Base-by-base conservation (phyloP, 257 asterid species). In the Haberlea rhodopensis region DNA sequence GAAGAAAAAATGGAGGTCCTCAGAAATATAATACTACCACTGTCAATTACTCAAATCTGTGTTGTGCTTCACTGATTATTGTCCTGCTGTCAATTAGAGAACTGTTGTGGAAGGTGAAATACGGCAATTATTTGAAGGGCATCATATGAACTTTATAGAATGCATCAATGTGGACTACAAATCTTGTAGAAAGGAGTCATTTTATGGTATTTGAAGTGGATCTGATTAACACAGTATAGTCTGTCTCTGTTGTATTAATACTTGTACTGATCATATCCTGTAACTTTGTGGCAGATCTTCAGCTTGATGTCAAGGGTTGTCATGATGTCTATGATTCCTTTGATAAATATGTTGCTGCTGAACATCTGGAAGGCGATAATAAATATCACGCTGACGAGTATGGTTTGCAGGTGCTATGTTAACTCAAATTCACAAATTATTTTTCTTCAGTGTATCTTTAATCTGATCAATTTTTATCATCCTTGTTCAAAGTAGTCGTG, bases 241-340 rank as follows among this genome's bases (percentile, higher is more conserved):
- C 53, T 26, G 29, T 45, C 25, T 49, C 32, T 52, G 34, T 31
- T 31, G 55, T 20, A 9, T 32, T 54, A 52, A 58, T 59, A 52
- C 71, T 43, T 53, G 57, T 32, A 22, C 25, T 31, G 26, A 5
- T 62, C 67, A 62, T 68, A 59, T 31, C 59, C 43, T 57, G 20
- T 58, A 43, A 64, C 59, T 60, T 40, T 54, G 28, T 43, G 57
- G 58, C 76, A 80, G 86, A 80, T 77, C 81, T 77, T 75, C 81
- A 77, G 73, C 80, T 80, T 69, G 86, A 77, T 77, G 86, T 80
- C 57, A 80, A 80, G 71, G 86, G 83, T 69, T 80, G 83, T 66
- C 46, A 25, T n/a, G 83, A 77, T 70, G 81, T 80, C 60, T 80
- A 80, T 69, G 86, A 80, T 31, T 75, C 82, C 4, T 75, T 80